Base-by-base conservation (phyloP, 306 rosid species). In the Datisca glomerata region DNA sequence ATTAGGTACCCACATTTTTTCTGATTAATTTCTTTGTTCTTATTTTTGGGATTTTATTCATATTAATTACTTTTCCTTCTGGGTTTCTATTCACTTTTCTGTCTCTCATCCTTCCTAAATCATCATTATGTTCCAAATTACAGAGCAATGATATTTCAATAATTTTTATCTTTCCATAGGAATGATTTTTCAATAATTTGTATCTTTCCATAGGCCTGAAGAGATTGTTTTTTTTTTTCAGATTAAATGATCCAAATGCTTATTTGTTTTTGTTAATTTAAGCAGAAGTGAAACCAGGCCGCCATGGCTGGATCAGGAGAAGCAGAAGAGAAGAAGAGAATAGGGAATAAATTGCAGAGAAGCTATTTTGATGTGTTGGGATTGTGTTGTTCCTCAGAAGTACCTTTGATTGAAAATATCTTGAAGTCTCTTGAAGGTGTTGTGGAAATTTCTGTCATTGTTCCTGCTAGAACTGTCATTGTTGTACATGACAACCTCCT, bases 341-440 rank as follows among this genome's bases (percentile, higher is more conserved):
- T 14, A 31, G 36, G 13, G 4, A 31, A 14, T 14, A 31, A 31
- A 4, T n/a, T 73, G 43, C 76, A 84, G 61, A 84, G 67, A 36
- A 91, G 80, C 63, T 80, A 91, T 47, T 84, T 84, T 35, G 96
- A 91, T 33, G 98, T 91, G 27, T 10, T 91, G 53, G 98, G 98
- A 1, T 20, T 91, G 17, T 91, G 98, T 25, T 91, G 98, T 17
- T 70, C 98, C 0, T 91, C 98, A 0, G 98, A 91, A 53, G 79
- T 84, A 1, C 84, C 93, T 2, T 14, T 84, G 13, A 59, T 91
- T 1, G 80, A 84, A 41, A 80, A 78, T 43, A 77, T 80, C 7
- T 58, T 91, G 9, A 78, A 71, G 35, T 72, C 69, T 11, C 75
- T 84, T 0, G 64, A 70, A 2, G 98, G 98, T 1, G 53, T 91